Conservation (phyloP, 192 early-diverging fungal genomes). For the Umbelopsis ramanniana region DNA sequence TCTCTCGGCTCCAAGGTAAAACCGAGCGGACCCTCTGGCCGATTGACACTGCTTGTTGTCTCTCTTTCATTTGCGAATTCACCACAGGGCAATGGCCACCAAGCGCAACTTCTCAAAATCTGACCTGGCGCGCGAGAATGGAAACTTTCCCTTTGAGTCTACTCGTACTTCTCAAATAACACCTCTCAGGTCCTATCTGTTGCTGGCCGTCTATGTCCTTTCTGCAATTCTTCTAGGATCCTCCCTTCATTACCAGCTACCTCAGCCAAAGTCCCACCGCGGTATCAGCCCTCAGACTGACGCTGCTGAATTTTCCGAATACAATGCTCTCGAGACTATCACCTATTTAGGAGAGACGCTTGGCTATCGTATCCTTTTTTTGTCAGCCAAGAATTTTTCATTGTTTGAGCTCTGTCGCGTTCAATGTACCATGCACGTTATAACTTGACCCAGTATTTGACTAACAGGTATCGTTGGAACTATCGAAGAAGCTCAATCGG, state of each 20-base stretch:
- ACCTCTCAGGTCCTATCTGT: conserved; percentile 27
- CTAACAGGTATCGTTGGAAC: conserved; percentile 46
- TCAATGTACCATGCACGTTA: conserved; percentile 38
- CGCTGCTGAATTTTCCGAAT: conserved; percentile 56
- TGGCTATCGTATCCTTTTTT: conserved; percentile 54
- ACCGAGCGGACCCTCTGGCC: conserved; percentile 6
- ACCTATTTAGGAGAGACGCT: conserved; percentile 54
- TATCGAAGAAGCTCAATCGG: conserved; percentile 44
- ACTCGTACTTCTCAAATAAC: not conserved
- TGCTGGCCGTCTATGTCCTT: conserved; percentile 15
- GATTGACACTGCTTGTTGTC: conserved; percentile 19
- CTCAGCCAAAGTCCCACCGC: conserved; percentile 31
- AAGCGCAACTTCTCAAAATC: conserved; percentile 6
- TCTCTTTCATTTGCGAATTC: not conserved
- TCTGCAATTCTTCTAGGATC: conserved; percentile 22
- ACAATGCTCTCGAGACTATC: conserved; percentile 53
- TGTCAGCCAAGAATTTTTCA: conserved; percentile 30
- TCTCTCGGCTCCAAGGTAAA: not conserved
- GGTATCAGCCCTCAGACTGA: conserved; percentile 34
- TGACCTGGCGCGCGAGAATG: not conserved
- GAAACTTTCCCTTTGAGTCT: not conserved
- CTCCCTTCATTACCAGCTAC: conserved; percentile 36
- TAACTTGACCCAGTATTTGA: not conserved
- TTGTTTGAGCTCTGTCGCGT: conserved; percentile 36
- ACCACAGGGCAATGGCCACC: not conserved